These are phyloP conservation scores for Euptelea pleiosperma DNA, from an alignment of 164 flowering plant genomes.

Conservation along the genomic window DNA sequence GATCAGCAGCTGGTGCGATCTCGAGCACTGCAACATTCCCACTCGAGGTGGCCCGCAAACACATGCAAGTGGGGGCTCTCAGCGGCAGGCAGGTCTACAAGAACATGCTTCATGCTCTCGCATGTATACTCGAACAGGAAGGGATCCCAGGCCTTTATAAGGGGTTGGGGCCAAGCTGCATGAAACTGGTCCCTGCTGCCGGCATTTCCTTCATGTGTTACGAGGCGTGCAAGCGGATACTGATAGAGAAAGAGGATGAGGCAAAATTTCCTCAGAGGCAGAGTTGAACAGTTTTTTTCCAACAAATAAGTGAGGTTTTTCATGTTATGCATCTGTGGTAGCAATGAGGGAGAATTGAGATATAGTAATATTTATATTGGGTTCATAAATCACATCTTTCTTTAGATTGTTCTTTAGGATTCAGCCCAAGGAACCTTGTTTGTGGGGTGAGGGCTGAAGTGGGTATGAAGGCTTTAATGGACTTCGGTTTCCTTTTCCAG, in stretches of 20 bases:
- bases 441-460: slow-evolving; percentile 3
- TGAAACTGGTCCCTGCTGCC: slow-evolving; percentile 80
- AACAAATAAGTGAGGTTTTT: slow-evolving; percentile 3
- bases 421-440: slow-evolving; percentile 7
- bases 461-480: background rate
- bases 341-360: background rate
- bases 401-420: background rate
- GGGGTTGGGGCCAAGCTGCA: slow-evolving; percentile 80
- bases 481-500: no score
- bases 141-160: slow-evolving; percentile 63
- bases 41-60: slow-evolving; percentile 81
- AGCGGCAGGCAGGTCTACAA: slow-evolving; percentile 60
- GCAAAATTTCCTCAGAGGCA: slow-evolving; percentile 7
- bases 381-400: background rate
- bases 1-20: slow-evolving; percentile 76
- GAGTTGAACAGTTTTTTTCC: no score
- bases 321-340: no score
- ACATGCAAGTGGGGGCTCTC: slow-evolving; percentile 80
- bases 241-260: slow-evolving; percentile 55
- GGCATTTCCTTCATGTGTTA: slow-evolving; percentile 94
- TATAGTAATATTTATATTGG: background rate
- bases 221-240: slow-evolving; percentile 75
- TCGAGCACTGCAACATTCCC: slow-evolving; percentile 81
- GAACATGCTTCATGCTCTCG: slow-evolving; percentile 66
- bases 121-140: slow-evolving; percentile 50